Evolutionary conservation across 495 filamentous ascomycete genomes (phyloP).

Genomic region (Melanomma pulvis-pyrius): DNA sequence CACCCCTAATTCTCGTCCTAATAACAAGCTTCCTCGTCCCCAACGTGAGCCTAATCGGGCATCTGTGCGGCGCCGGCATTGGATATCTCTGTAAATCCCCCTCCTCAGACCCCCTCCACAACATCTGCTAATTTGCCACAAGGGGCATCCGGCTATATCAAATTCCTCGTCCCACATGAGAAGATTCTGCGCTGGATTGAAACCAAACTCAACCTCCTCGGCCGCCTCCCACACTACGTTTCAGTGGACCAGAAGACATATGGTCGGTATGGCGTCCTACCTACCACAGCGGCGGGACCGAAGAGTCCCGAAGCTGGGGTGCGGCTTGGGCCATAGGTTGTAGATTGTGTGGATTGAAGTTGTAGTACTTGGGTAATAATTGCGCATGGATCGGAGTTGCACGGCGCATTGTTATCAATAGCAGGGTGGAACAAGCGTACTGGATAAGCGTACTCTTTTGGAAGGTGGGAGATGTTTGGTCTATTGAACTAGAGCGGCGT

Average conservation of each 20-base stretch:
- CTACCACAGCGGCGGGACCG: constrained; percentile 49
- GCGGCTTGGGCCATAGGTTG: constrained; percentile 28
- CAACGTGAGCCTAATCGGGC: constrained; percentile 80
- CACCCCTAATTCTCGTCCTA: constrained; percentile 74
- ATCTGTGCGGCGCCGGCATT: constrained; percentile 76
- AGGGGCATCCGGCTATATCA: constrained; percentile 85
- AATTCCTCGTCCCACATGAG: constrained; percentile 81
- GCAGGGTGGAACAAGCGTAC: background rate
- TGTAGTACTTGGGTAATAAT: background rate
- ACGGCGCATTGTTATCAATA: background rate
- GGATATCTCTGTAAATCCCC: constrained; percentile 77
- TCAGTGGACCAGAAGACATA: constrained; percentile 96
- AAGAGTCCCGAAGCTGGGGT: constrained; percentile 31
- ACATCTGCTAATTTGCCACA: background rate
- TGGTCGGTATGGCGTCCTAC: constrained; percentile 87
- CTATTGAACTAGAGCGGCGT: too few relatives aligned
- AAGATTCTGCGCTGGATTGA: constrained; percentile 80
- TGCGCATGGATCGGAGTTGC: background rate
- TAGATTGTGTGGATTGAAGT: background rate
- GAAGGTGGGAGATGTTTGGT: background rate
- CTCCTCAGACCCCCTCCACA: background rate
- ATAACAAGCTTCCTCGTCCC: constrained; percentile 74
- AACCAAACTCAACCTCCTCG: constrained; percentile 78
- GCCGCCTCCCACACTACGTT: constrained; percentile 82
- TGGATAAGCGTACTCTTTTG: background rate